phyloP scores from a whole-genome alignment of 129 eudicot genomes.

The Scalesia atractyloides region DNA sequence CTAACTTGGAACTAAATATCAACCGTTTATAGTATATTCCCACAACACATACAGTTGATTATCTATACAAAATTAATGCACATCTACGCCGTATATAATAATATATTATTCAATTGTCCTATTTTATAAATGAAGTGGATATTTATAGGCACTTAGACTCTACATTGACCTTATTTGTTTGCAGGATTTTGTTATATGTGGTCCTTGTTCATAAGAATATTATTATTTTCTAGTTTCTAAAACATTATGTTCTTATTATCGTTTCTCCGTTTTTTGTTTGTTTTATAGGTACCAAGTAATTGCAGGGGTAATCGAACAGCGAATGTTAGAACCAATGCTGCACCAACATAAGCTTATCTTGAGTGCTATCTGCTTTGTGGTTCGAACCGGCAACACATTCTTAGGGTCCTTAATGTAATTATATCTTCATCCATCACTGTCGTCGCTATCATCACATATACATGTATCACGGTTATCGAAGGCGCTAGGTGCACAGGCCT shows the following conservation, averaged over 20 bases:
- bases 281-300: conserved; percentile 72
- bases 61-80: background rate
- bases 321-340: conserved; percentile 73
- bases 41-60: background rate
- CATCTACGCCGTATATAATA: background rate
- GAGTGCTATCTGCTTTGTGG: conserved; percentile 83
- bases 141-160: no score
- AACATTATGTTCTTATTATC: background rate
- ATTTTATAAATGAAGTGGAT: no score
- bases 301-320: conserved; percentile 88
- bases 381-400: conserved; percentile 93
- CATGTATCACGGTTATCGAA: no score
- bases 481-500: no score
- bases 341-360: conserved; percentile 71
- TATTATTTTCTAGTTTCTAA: background rate
- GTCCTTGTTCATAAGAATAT: no score
- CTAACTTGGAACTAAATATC: background rate
- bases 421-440: background rate
- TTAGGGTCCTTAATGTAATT: conserved; percentile 75
- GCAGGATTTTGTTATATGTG: no score
- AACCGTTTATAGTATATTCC: background rate
- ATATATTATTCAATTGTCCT: background rate
- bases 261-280: background rate
- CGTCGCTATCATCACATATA: background rate
- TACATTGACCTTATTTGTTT: no score